Evolutionary conservation across 352 stramenopile genomes (phyloP).

Genomic region (Phytophthora chlamydospora): DNA sequence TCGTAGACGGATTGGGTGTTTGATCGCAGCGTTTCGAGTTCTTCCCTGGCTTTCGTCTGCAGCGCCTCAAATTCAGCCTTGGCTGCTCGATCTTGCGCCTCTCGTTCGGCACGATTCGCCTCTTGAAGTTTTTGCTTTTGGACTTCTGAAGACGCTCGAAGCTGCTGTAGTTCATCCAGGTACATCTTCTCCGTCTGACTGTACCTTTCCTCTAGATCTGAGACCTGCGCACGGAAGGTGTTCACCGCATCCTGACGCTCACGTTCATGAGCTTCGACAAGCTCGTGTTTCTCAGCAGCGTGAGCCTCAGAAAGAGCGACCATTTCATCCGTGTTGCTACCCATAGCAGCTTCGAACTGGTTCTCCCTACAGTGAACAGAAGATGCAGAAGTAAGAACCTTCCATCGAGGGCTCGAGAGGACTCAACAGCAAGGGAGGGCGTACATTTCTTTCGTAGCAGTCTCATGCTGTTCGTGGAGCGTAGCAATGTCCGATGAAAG

Average conservation of each 20-base stretch:
- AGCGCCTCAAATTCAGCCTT: conserved; percentile 34
- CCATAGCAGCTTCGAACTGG: conserved; percentile 48
- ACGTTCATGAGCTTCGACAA: conserved; percentile 34
- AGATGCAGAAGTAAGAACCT: neutral
- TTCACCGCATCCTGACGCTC: conserved; percentile 30
- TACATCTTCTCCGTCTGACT: conserved; percentile 35
- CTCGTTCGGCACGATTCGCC: conserved; percentile 26
- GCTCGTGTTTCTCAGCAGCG: conserved; percentile 31
- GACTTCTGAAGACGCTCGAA: conserved; percentile 34
- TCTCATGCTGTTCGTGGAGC: conserved; percentile 51
- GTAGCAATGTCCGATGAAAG: conserved; percentile 55
- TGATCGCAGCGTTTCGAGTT: conserved; percentile 33
- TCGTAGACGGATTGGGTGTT: conserved; percentile 28
- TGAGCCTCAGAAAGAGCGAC: conserved; percentile 45
- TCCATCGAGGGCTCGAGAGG: neutral
- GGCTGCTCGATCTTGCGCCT: conserved; percentile 20
- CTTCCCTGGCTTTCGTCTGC: conserved; percentile 22
- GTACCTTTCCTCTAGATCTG: conserved; percentile 40
- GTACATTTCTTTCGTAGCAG: conserved; percentile 44
- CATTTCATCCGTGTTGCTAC: conserved; percentile 54
- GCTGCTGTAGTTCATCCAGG: conserved; percentile 41
- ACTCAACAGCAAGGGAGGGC: neutral
- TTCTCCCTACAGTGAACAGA: conserved; percentile 24
- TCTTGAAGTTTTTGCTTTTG: conserved; percentile 34
- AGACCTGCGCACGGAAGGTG: conserved; percentile 37